phyloP scores from a whole-genome alignment of 2,329 filamentous ascomycete species.

The Stachybotrys echinatus region DNA sequence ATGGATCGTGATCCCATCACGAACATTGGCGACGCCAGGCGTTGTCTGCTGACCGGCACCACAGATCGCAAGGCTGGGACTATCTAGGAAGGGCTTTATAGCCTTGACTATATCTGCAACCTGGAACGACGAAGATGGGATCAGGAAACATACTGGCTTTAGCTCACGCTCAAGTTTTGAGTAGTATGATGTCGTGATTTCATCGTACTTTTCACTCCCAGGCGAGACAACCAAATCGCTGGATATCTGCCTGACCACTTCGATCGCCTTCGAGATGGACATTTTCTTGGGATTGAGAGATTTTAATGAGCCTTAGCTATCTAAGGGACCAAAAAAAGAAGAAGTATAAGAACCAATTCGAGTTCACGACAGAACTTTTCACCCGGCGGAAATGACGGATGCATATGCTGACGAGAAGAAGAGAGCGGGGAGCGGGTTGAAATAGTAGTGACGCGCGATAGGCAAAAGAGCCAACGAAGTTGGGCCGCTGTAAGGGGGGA shows the following conservation, averaged over 20 bases:
- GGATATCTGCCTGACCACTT: neutral
- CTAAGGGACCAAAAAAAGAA: no score
- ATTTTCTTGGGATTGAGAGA: neutral
- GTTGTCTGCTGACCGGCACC: neutral
- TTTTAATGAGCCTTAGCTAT: no score
- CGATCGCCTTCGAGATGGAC: neutral
- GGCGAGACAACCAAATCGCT: neutral
- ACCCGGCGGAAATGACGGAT: no score
- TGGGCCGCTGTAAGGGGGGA: no score
- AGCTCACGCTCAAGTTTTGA: neutral
- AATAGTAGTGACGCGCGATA: no score
- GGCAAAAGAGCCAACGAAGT: no score
- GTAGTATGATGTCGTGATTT: neutral
- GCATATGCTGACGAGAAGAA: no score
- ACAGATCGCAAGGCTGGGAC: neutral
- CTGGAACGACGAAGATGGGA: neutral
- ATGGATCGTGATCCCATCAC: neutral
- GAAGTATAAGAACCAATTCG: no score
- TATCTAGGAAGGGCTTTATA: neutral
- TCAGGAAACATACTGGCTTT: neutral
- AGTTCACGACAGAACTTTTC: no score
- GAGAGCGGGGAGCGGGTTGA: no score
- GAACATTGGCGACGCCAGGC: neutral
- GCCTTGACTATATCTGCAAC: neutral
- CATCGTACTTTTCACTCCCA: neutral